Evolutionary conservation across 169 alveolate species (phyloP).

Genomic region (Cryptosporidium tyzzeri): DNA sequence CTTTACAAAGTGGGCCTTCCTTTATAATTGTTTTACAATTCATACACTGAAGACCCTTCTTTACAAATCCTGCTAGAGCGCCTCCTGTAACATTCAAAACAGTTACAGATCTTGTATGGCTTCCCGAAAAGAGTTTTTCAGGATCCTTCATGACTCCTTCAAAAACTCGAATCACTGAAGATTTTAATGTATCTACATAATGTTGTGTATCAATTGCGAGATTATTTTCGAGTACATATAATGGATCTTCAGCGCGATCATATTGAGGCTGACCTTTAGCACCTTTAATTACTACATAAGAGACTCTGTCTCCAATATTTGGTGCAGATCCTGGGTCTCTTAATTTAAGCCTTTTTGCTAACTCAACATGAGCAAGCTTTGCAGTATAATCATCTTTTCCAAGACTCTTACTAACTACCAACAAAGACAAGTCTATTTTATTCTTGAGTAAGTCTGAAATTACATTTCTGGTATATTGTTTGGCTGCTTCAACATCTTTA

Average conservation of each 20-base stretch:
- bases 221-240: constrained; percentile 95
- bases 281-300: constrained; percentile 95
- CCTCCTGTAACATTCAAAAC: constrained; percentile 80
- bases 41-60: constrained; percentile 91
- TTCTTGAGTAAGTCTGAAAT: constrained; percentile 93
- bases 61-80: constrained; percentile 91
- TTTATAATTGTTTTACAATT: constrained; percentile 91
- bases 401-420: constrained; percentile 97
- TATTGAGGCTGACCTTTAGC: constrained; percentile 93
- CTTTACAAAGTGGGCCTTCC: constrained; percentile 82
- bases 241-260: constrained; percentile 99
- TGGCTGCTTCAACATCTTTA: constrained; percentile 92
- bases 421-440: constrained; percentile 95
- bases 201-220: constrained; percentile 97
- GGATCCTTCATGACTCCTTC: constrained; percentile 93
- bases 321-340: constrained; percentile 97
- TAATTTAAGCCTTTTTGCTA: constrained; percentile 96
- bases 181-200: constrained; percentile 95
- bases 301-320: constrained; percentile 98
- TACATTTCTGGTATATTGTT: constrained; percentile 85
- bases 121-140: constrained; percentile 91
- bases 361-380: constrained; percentile 98
- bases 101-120: constrained; percentile 85
- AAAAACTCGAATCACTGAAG: constrained; percentile 92
- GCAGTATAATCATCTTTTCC: constrained; percentile 94